phyloP scores from a whole-genome alignment of 768 basidiomycete genomes.

The Naganishia friedmannii region DNA sequence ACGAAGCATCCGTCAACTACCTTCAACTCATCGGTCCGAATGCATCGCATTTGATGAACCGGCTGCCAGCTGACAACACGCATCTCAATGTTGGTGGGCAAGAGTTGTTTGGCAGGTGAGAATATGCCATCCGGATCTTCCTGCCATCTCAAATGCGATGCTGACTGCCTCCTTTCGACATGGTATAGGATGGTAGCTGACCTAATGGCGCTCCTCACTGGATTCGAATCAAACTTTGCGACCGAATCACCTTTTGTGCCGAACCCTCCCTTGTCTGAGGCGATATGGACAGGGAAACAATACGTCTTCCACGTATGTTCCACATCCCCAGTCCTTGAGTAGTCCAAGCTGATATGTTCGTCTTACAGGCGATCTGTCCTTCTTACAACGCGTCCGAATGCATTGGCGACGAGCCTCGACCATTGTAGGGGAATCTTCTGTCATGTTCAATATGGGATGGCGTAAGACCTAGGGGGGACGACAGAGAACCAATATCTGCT shows the following conservation, averaged over 20 bases:
- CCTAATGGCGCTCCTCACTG: conserved; percentile 24
- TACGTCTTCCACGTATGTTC: conserved; percentile 18
- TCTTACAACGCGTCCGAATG: conserved; percentile 28
- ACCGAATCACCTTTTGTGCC: conserved; percentile 20
- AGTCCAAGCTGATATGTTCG: not conserved
- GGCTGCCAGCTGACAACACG: conserved; percentile 25
- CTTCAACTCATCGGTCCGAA: conserved; percentile 21
- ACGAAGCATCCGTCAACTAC: conserved; percentile 25
- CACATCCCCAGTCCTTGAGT: too few species aligned
- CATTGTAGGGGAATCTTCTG: conserved; percentile 1
- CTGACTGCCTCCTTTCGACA: not conserved
- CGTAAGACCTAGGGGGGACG: not conserved
- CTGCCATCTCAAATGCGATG: too few species aligned
- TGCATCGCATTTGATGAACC: conserved; percentile 27
- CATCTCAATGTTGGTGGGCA: conserved; percentile 26
- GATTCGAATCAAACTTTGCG: conserved; percentile 17
- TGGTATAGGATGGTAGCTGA: conserved; percentile 23
- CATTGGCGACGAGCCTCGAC: conserved; percentile 19
- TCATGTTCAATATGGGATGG: too few species aligned
- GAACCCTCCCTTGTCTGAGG: conserved; percentile 18
- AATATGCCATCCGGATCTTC: not conserved
- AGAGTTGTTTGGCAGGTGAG: conserved; percentile 25
- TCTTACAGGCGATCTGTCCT: conserved; percentile 22
- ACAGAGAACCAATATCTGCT: not conserved
- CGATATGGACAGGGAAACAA: conserved; percentile 31